These are phyloP conservation scores for Tolypocladium amazonense DNA, from an alignment of 2,329 filamentous ascomycete genomes.

Conservation along the genomic window DNA sequence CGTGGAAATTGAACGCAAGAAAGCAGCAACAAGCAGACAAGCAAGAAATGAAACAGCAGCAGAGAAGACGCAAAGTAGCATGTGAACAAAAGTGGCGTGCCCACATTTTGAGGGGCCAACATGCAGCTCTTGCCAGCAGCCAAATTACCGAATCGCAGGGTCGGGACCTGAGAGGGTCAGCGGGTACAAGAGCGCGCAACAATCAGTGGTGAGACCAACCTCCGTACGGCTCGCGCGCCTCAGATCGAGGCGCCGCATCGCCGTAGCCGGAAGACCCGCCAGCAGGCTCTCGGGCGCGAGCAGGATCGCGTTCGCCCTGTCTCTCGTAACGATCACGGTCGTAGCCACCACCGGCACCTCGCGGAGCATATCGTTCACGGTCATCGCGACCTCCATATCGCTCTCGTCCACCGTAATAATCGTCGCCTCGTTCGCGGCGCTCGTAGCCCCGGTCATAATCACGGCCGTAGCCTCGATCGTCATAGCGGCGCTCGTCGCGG, in stretches of 20 bases:
- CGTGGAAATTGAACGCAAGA: conserved; percentile 17
- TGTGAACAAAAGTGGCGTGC: conserved; percentile 5
- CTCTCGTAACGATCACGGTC: conserved; percentile 41
- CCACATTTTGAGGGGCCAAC: conserved; percentile 4
- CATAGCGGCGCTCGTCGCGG: conserved; percentile 34
- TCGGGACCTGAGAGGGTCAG: conserved; percentile 22
- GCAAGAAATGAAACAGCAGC: conserved; percentile 14
- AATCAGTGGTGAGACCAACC: conserved; percentile 20
- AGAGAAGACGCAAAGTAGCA: conserved; percentile 15
- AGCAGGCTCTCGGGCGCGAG: conserved; percentile 28
- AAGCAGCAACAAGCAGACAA: conserved; percentile 12
- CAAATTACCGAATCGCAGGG: conserved; percentile 10
- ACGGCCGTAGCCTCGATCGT: conserved; percentile 38
- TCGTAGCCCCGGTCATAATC: conserved; percentile 48
- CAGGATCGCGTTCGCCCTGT: conserved; percentile 27
- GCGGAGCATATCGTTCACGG: conserved; percentile 29
- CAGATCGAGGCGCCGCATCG: conserved; percentile 30
- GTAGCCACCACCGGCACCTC: conserved; percentile 30
- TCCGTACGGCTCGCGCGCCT: conserved; percentile 33
- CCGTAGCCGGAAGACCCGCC: conserved; percentile 25
- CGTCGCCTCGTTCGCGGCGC: conserved; percentile 34
- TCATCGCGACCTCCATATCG: conserved; percentile 34
- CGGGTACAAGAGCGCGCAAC: conserved; percentile 7
- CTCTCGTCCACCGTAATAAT: conserved; percentile 25
- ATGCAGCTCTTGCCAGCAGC: conserved; percentile 3